Conservation (phyloP, 305 asterid genomes). For the Euphrasia arctica region DNA sequence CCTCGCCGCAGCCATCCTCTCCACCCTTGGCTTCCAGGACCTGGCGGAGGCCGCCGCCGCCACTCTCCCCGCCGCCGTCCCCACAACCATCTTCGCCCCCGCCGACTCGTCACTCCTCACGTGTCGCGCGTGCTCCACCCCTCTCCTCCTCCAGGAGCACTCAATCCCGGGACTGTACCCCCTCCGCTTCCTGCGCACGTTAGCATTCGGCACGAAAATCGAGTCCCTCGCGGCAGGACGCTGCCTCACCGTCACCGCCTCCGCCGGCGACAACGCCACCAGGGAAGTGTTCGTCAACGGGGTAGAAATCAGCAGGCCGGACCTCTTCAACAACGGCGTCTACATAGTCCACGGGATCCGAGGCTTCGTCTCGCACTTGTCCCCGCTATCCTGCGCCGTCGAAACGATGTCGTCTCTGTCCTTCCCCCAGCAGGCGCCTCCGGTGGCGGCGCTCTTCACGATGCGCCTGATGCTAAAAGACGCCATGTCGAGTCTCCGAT, state of each 20-base stretch:
- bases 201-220: slow-evolving; percentile 66
- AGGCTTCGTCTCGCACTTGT: slow-evolving; percentile 65
- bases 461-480: slow-evolving; percentile 51
- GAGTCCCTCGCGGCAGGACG: slow-evolving; percentile 47
- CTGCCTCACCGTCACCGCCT: slow-evolving; percentile 68
- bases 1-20: slow-evolving; percentile 38
- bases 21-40: slow-evolving; percentile 46
- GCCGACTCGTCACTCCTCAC: slow-evolving; percentile 56
- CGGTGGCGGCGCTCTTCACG: slow-evolving; percentile 31
- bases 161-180: slow-evolving; percentile 66
- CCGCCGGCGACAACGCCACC: slow-evolving; percentile 25
- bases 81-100: slow-evolving; percentile 73
- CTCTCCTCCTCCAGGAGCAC: slow-evolving; percentile 73
- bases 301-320: slow-evolving; percentile 51
- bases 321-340: slow-evolving; percentile 64
- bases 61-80: slow-evolving; percentile 39
- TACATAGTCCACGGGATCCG: slow-evolving; percentile 54
- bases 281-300: slow-evolving; percentile 56
- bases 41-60: slow-evolving; percentile 42
- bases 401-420: slow-evolving; percentile 50
- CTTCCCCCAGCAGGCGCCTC: slow-evolving; percentile 38
- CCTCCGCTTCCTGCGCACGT: slow-evolving; percentile 43
- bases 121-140: slow-evolving; percentile 60
- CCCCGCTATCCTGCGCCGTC: slow-evolving; percentile 59
- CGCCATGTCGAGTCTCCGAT: slow-evolving; percentile 56